Evolutionary conservation across 2,329 filamentous ascomycete species (phyloP), one percentile per base, ranked within the genome.

Genomic region (Penicillium fuscoglaucum): DNA sequence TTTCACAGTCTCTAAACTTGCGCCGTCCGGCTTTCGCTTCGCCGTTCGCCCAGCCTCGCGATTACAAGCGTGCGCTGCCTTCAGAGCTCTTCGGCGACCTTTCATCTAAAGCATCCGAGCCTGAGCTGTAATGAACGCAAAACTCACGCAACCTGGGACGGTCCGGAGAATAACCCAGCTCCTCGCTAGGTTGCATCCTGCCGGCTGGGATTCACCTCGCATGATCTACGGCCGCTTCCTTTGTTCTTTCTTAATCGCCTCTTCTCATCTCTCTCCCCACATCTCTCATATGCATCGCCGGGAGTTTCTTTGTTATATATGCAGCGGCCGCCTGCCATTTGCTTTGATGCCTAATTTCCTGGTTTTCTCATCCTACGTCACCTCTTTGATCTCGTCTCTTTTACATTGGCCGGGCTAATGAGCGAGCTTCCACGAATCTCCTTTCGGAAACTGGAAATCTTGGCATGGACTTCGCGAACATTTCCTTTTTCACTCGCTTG

Each of bases 11-110:
- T 61, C 66, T 74, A 59, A 74, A 74, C 59, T 71, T 77, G 47
- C 74, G 74, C 33, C 74, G 74, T 19, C 74, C 74, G 50, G 63
- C 69, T 29, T 73, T 71, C 39, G 66, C 72, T 28, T 78, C 76
- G 4, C 74, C 74, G n/a, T 76, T 78, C 58, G 71, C 75, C 37
- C 74, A 76, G 52, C 72, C 74, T 28, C 66, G 72, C 62, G 73
- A 76, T 60, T 73, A 74, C 60, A 74, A 70, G 51, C 68, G 74
- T 51, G 65, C 60, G 33, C 61, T 74, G 37, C 72, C 71, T 29
- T 74, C 72, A 53, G 70, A 74, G 53, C 65, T 71, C 62, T 61
- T 73, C 31, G 64, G 63, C 26, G 67, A 71, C 41, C 70, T 67
- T n/a, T 60, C 67, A 24, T 67, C 61, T 58, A 68, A 69, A 49